Conservation (phyloP, 2,329 filamentous ascomycete genomes). For the Pseudocercospora crystallina region DNA sequence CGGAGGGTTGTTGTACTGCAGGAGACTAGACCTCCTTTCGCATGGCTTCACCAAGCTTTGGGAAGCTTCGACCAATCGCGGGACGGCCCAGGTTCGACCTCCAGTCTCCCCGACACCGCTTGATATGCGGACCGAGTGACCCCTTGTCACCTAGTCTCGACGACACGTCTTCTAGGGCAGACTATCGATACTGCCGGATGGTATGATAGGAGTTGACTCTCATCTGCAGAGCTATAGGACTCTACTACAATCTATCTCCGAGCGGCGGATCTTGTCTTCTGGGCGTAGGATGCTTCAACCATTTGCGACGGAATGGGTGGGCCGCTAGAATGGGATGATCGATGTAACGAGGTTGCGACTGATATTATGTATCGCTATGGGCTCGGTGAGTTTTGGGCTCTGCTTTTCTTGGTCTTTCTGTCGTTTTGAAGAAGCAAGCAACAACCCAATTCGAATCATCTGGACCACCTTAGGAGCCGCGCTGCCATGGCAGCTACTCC, state of each 20-base stretch:
- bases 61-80: neutral
- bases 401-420: too few relatives aligned
- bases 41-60: neutral
- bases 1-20: neutral
- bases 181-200: neutral
- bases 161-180: neutral
- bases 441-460: neutral
- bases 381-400: too few relatives aligned
- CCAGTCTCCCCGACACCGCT: neutral
- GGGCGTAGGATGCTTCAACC: neutral
- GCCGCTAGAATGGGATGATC: neutral
- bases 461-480: neutral
- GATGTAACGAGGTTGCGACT: neutral
- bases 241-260: neutral
- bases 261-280: neutral
- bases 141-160: neutral
- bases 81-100: neutral
- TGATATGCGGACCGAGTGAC: neutral
- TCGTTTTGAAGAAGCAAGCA: neutral
- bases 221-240: neutral
- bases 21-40: neutral
- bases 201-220: neutral
- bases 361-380: neutral
- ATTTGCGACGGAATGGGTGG: neutral
- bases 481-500: conserved; percentile 2